These are phyloP conservation scores for Mitragyna speciosa DNA, from an alignment of 257 asterid species.

Conservation along the genomic window DNA sequence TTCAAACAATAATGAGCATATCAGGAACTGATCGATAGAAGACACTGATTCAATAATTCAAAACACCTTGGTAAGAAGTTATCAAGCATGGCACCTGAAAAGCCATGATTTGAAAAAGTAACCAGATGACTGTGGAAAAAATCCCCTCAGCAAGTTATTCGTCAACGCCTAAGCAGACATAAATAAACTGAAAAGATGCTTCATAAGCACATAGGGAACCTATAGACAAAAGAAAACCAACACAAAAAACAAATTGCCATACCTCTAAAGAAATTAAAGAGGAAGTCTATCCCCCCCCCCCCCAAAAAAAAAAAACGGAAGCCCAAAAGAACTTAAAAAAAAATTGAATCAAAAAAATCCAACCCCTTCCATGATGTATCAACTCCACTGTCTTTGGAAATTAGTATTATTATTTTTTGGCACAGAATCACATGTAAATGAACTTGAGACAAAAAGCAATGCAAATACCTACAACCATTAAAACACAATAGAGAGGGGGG, in stretches of 20 bases:
- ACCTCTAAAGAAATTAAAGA: neutral
- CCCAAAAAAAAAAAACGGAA: neutral
- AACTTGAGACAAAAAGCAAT: neutral
- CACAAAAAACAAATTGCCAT: neutral
- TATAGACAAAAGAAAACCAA: neutral
- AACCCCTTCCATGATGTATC: neutral
- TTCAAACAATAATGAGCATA: constrained; percentile 11
- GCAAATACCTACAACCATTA: neutral
- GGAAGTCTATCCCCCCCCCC: neutral
- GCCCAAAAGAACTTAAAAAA: neutral
- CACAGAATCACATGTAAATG: neutral
- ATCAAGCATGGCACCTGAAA: neutral
- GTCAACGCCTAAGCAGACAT: neutral
- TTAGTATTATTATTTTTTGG: neutral
- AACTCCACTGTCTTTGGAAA: neutral
- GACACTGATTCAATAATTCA: neutral
- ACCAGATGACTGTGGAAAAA: neutral
- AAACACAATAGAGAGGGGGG: neutral
- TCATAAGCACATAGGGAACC: too few species aligned
- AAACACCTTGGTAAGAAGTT: neutral
- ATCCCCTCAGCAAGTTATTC: neutral
- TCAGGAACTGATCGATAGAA: neutral
- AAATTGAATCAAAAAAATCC: neutral
- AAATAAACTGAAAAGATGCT: neutral
- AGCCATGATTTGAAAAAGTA: neutral